Conservation (phyloP, 805 yeast species). For the Torulaspora quercuum region DNA sequence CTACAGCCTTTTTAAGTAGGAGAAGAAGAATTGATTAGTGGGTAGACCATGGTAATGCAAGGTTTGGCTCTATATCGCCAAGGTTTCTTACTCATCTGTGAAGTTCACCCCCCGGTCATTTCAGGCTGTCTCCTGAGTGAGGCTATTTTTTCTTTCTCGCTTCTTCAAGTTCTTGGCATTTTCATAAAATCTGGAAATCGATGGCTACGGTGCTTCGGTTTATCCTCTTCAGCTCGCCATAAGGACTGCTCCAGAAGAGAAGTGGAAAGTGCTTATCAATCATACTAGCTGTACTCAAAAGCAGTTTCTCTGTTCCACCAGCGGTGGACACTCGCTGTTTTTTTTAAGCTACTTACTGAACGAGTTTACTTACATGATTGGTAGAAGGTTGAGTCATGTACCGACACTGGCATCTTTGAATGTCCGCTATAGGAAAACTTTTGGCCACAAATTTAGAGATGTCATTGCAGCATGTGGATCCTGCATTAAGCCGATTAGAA, state of each 20-base stretch:
- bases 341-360: neutral
- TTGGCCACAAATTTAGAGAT: slow-evolving; percentile 42
- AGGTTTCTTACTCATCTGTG: no score
- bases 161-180: no score
- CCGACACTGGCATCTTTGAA: slow-evolving; percentile 28
- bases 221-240: no score
- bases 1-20: no score
- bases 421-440: slow-evolving; percentile 33
- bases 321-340: slow-evolving; percentile 8
- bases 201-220: no score
- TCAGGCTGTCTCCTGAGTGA: no score
- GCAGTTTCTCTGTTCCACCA: slow-evolving; percentile 3
- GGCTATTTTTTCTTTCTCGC: no score
- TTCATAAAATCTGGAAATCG: no score
- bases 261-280: neutral
- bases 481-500: slow-evolving; percentile 37
- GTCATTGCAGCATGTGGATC: slow-evolving; percentile 34
- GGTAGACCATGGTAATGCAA: no score
- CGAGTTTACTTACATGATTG: slow-evolving; percentile 13
- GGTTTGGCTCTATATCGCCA: no score
- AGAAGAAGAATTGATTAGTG: no score
- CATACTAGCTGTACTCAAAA: neutral
- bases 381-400: slow-evolving; percentile 26
- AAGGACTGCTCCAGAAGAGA: neutral
- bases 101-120: no score